phyloP scores from a whole-genome alignment of 1,284 basidiomycete genomes.

The Vanrija sp. region DNA sequence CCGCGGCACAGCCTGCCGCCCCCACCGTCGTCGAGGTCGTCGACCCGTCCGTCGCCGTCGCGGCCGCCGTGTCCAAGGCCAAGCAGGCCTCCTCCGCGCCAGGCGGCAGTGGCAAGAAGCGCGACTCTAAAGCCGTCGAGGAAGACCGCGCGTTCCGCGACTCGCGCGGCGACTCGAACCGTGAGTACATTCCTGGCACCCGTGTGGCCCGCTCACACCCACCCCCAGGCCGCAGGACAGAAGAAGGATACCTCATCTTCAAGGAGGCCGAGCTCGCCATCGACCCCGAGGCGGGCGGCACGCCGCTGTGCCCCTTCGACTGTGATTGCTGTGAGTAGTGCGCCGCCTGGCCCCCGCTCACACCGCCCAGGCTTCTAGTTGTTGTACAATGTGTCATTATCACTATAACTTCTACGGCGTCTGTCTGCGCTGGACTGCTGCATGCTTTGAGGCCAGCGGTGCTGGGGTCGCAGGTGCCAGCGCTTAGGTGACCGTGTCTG shows the following conservation, averaged over 20 bases:
- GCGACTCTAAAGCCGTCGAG: constrained; percentile 32
- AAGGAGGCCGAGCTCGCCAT: constrained; percentile 84
- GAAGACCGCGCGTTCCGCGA: constrained; percentile 64
- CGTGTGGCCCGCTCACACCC: constrained; percentile 9
- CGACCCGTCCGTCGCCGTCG: constrained; percentile 24
- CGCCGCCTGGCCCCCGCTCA: not conserved
- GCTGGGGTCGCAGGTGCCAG: too few species aligned
- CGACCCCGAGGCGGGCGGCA: constrained; percentile 67
- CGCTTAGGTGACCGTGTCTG: constrained; percentile 12
- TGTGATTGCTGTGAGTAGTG: constrained; percentile 71
- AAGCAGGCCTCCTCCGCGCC: constrained; percentile 7
- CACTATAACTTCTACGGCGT: not conserved
- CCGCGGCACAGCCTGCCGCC: not conserved
- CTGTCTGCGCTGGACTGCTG: not conserved
- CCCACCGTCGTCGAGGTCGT: constrained; percentile 26
- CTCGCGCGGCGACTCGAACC: constrained; percentile 66
- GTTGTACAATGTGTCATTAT: constrained; percentile 9
- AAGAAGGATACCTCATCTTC: constrained; percentile 77
- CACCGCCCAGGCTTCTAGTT: not conserved
- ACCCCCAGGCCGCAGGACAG: constrained; percentile 67
- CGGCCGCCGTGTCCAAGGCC: constrained; percentile 5
- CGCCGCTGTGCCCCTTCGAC: constrained; percentile 63
- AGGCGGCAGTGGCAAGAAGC: constrained; percentile 17
- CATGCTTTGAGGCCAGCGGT: too few species aligned
- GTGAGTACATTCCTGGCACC: too few species aligned